Percentiles rank a stretch among this genome's conserved stretches.
Evolutionary conservation across 805 yeast genomes (phyloP).

Genomic region (Soucietia sequanensis): DNA sequence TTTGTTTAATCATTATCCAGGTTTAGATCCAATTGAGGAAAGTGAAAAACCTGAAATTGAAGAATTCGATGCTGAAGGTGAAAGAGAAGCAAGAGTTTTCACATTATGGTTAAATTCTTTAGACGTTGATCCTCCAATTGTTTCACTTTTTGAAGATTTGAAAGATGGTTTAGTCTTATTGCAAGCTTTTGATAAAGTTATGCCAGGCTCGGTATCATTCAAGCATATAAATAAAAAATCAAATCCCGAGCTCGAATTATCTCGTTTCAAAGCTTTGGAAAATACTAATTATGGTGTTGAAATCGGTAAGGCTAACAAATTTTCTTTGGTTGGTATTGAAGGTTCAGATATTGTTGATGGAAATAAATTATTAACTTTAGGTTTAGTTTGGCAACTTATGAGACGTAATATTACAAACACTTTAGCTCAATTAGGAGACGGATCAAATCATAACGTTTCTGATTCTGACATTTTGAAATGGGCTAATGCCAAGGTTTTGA

Average conservation of each 20-base stretch:
- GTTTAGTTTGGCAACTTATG: constrained; percentile 98
- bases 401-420: constrained; percentile 91
- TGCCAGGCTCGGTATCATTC: constrained; percentile 85
- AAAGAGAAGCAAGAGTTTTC: constrained; percentile 97
- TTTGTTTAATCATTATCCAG: constrained; percentile 94
- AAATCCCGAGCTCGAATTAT: constrained; percentile 67
- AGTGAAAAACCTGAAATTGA: constrained; percentile 90
- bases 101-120: constrained; percentile 96
- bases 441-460: constrained; percentile 58
- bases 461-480: constrained; percentile 88
- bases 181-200: constrained; percentile 93
- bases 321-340: constrained; percentile 95
- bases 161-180: constrained; percentile 87
- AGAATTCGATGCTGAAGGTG: constrained; percentile 99
- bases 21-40: constrained; percentile 93
- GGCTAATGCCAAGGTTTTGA: constrained; percentile 84
- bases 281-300: constrained; percentile 99
- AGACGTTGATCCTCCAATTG: constrained; percentile 94
- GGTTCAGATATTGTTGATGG: constrained; percentile 98
- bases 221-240: constrained; percentile 84
- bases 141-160: constrained; percentile 86
- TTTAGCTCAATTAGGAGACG: constrained; percentile 66
- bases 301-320: constrained; percentile 86
- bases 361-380: constrained; percentile 81
- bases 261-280: constrained; percentile 93